phyloP scores from a whole-genome alignment of 2,329 filamentous ascomycete genomes.

The Xylogone sp. region DNA sequence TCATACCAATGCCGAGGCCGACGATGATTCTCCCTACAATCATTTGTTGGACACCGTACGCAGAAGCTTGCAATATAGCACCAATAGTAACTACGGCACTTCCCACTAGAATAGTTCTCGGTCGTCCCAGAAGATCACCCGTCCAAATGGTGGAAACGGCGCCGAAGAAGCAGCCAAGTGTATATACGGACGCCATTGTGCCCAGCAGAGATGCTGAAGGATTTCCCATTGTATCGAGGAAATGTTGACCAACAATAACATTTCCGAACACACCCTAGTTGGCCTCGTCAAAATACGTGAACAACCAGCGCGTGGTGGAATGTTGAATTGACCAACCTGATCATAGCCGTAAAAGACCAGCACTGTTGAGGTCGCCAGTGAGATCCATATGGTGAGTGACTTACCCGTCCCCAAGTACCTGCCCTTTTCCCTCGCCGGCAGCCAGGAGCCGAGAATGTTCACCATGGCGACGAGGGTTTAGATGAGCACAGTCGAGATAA shows the following conservation, averaged over 20 bases:
- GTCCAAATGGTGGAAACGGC: constrained; percentile 6
- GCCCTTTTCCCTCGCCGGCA: too few relatives aligned
- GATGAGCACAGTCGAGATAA: too few relatives aligned
- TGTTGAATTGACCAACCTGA: neutral
- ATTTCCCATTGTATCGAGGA: neutral
- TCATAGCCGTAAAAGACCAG: neutral
- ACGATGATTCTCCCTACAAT: constrained; percentile 33
- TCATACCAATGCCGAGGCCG: constrained; percentile 16
- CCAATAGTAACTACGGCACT: constrained; percentile 9
- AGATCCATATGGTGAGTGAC: neutral
- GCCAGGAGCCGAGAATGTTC: too few relatives aligned
- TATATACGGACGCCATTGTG: neutral
- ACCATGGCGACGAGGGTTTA: too few relatives aligned
- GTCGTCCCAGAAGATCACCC: constrained; percentile 2
- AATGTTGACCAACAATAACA: neutral
- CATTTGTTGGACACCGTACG: constrained; percentile 32
- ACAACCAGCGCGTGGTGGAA: too few relatives aligned
- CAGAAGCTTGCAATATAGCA: constrained; percentile 20
- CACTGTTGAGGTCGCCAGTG: neutral
- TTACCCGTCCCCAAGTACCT: neutral
- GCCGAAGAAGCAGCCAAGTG: neutral
- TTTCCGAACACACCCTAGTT: neutral
- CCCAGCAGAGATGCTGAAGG: neutral
- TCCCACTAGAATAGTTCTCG: constrained; percentile 7
- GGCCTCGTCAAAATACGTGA: too few relatives aligned